phyloP scores from a whole-genome alignment of 2,329 filamentous ascomycete species.

The Juglanconis sp. region DNA sequence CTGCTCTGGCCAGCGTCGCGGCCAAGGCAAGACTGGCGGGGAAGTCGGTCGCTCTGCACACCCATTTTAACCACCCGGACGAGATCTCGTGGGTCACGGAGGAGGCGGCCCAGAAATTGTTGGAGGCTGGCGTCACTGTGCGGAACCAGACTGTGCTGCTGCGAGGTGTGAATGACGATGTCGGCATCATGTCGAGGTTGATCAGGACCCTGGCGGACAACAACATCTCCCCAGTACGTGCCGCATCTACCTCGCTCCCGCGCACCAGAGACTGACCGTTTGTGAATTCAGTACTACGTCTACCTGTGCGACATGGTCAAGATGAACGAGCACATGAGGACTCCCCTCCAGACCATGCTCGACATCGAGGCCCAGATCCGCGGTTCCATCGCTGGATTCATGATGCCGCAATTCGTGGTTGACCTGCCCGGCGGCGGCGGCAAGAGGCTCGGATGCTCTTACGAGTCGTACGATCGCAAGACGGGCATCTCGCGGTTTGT shows the following conservation, averaged over 20 bases:
- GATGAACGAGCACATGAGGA: conserved; percentile 60
- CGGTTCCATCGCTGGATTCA: conserved; percentile 60
- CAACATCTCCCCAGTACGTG: conserved; percentile 52
- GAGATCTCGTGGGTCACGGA: conserved; percentile 61
- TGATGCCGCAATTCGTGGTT: conserved; percentile 60
- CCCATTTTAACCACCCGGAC: conserved; percentile 62
- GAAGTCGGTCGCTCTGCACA: conserved; percentile 61
- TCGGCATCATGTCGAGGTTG: conserved; percentile 49
- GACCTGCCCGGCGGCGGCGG: conserved; percentile 63
- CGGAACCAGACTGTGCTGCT: conserved; percentile 61
- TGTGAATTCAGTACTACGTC: conserved; percentile 53
- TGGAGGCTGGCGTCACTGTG: conserved; percentile 49
- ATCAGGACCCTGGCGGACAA: conserved; percentile 54
- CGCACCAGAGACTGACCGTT: background rate
- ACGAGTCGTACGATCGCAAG: conserved; percentile 48
- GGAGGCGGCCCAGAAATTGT: conserved; percentile 47
- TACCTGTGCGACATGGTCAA: conserved; percentile 64
- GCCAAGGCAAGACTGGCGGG: conserved; percentile 48
- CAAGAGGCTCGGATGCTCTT: conserved; percentile 56
- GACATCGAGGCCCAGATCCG: conserved; percentile 55
- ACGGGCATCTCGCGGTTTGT: conserved; percentile 53
- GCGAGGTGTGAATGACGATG: conserved; percentile 55
- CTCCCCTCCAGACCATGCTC: conserved; percentile 56
- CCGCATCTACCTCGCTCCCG: background rate
- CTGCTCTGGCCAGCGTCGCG: conserved; percentile 48